A percentile compares a stretch with the other conserved stretches of the same genome.
Evolutionary conservation across 2,329 filamentous ascomycete species (phyloP).

Genomic region (Penicillium brevicompactum): DNA sequence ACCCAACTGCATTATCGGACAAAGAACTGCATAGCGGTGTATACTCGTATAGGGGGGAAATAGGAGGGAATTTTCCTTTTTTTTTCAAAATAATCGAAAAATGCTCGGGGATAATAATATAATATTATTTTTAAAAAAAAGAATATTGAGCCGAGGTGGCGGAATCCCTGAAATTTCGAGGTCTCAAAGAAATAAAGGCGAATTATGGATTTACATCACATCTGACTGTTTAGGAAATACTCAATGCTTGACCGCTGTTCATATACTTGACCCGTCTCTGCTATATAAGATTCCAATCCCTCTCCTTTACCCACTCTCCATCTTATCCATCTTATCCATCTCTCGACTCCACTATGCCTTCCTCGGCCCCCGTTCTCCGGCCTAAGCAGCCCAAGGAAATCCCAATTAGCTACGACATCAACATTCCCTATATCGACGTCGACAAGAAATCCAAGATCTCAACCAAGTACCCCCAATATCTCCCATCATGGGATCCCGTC

Average conservation of each 20-base stretch:
- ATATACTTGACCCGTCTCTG: background rate
- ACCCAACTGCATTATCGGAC: conserved; percentile 22
- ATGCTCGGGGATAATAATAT: no score
- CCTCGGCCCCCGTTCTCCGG: conserved; percentile 33
- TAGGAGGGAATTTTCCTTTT: background rate
- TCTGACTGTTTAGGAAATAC: background rate
- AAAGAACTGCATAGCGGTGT: conserved; percentile 6
- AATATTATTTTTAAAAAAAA: background rate
- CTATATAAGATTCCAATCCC: conserved; percentile 7
- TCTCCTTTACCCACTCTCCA: background rate
- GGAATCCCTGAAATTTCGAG: background rate
- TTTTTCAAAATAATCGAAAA: no score
- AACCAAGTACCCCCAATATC: conserved; percentile 48
- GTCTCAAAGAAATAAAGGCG: background rate
- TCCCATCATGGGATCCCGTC: conserved; percentile 50
- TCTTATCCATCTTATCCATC: conserved; percentile 12
- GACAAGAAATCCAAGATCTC: conserved; percentile 40
- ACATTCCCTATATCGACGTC: conserved; percentile 51
- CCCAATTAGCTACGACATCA: conserved; percentile 51
- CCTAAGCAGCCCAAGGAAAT: conserved; percentile 32
- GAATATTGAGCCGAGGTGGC: background rate
- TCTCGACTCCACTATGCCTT: conserved; percentile 30
- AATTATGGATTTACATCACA: background rate
- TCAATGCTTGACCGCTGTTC: conserved; percentile 9
- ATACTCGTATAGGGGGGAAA: background rate